Evolutionary conservation across 1,139 yeast genomes (phyloP).

Genomic region (Nakaseomyces nivariensis): DNA sequence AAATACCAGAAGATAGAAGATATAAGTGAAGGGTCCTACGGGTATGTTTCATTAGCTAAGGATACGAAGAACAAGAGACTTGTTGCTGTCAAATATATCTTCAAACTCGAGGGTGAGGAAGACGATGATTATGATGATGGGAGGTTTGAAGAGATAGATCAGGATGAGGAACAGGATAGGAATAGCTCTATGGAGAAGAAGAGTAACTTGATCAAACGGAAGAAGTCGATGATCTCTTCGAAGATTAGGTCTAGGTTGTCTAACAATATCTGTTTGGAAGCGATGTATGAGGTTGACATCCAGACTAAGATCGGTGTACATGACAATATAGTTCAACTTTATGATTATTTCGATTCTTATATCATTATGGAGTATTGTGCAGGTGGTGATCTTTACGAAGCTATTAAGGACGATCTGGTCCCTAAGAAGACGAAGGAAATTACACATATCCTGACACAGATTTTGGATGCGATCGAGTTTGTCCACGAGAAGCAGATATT

Average conservation of each 20-base stretch:
- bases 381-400: conserved; percentile 89
- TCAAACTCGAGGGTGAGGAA: conserved; percentile 30
- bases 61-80: conserved; percentile 47
- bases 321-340: conserved; percentile 47
- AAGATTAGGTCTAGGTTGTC: conserved; percentile 28
- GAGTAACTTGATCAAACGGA: conserved; percentile 15
- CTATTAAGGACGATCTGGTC: conserved; percentile 71
- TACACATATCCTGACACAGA: conserved; percentile 64
- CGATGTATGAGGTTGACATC: conserved; percentile 68
- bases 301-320: conserved; percentile 56
- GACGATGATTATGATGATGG: conserved; percentile 13
- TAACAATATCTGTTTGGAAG: conserved; percentile 45
- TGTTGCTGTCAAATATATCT: conserved; percentile 79
- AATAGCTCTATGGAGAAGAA: conserved; percentile 21
- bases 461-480: conserved; percentile 66
- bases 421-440: conserved; percentile 71
- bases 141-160: background rate
- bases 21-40: conserved; percentile 89
- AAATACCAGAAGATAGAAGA: conserved; percentile 65
- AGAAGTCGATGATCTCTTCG: conserved; percentile 26
- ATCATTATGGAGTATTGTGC: conserved; percentile 81
- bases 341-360: conserved; percentile 73
- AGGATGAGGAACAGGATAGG: conserved; percentile 6
- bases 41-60: conserved; percentile 79
- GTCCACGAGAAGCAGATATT: conserved; percentile 67